Conservation (phyloP, 129 eudicot species). For the Erigeron canadensis region DNA sequence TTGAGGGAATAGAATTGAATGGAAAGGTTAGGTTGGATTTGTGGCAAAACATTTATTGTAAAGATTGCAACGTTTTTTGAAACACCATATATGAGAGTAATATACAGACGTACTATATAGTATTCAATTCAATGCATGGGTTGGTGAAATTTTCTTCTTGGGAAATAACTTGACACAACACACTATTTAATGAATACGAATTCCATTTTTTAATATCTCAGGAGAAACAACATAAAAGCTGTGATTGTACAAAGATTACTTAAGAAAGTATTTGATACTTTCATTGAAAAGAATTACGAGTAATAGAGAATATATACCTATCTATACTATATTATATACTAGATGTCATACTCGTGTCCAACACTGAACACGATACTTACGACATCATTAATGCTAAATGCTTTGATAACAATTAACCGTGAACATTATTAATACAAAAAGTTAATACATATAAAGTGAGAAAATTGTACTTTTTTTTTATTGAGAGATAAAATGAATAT, state of each 20-base stretch:
- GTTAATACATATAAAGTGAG: too few species aligned
- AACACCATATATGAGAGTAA: conserved; percentile 10
- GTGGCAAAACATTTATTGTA: conserved; percentile 17
- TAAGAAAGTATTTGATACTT: background rate
- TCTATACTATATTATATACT: too few species aligned
- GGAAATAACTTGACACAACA: conserved; percentile 23
- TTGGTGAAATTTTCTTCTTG: conserved; percentile 38
- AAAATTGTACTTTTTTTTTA: too few species aligned
- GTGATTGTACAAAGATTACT: background rate
- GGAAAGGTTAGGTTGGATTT: conserved; percentile 18
- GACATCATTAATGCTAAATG: too few species aligned
- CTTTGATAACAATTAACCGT: too few species aligned
- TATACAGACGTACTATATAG: too few species aligned
- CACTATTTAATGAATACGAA: conserved; percentile 19
- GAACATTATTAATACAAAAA: too few species aligned
- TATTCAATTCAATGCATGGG: conserved; percentile 35
- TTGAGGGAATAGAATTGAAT: conserved; percentile 11
- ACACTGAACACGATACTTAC: too few species aligned
- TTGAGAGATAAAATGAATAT: too few species aligned
- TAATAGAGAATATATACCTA: too few species aligned
- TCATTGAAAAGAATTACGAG: too few species aligned
- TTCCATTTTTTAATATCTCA: background rate
- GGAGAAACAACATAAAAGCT: background rate
- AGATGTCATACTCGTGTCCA: too few species aligned
- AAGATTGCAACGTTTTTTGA: conserved; percentile 18